Percentiles rank a stretch among this genome's conserved stretches.
Conservation (phyloP, 768 basidiomycete genomes). For the Russula griseocarnosa region DNA sequence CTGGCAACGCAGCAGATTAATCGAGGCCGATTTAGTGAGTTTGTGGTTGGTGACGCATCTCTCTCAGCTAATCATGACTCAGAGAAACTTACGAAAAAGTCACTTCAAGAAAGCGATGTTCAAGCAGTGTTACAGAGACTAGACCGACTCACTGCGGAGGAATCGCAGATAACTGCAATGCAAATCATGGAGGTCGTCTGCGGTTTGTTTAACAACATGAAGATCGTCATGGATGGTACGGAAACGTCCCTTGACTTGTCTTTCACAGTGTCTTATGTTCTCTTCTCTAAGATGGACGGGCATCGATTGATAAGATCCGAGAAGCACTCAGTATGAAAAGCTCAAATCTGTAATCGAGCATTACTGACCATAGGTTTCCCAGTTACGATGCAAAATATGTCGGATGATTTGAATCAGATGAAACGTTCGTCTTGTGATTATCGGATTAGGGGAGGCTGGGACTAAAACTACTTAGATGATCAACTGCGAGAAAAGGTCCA, state of each 20-base stretch:
- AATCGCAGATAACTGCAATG: neutral
- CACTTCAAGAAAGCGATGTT: neutral
- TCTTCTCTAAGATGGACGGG: neutral
- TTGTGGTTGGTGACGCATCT: neutral
- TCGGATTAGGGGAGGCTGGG: neutral
- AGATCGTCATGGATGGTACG: conserved; percentile 1
- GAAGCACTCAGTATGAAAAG: neutral
- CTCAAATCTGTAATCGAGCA: neutral
- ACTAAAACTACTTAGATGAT: neutral
- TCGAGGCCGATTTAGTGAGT: conserved; percentile 4
- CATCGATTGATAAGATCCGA: neutral
- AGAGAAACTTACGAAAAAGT: conserved; percentile 1
- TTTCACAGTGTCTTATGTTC: neutral
- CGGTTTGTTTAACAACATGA: conserved; percentile 12
- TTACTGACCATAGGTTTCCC: neutral
- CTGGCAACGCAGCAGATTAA: conserved; percentile 6
- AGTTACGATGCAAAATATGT: neutral
- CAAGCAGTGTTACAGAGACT: neutral
- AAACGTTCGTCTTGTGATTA: neutral
- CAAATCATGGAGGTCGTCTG: conserved; percentile 3
- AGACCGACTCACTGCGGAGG: neutral
- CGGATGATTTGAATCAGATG: neutral
- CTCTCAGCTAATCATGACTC: neutral
- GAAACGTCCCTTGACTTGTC: neutral
- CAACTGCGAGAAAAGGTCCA: neutral